Base-by-base conservation (phyloP, 164 flowering plant genomes). In the Brasenia schreberi region DNA sequence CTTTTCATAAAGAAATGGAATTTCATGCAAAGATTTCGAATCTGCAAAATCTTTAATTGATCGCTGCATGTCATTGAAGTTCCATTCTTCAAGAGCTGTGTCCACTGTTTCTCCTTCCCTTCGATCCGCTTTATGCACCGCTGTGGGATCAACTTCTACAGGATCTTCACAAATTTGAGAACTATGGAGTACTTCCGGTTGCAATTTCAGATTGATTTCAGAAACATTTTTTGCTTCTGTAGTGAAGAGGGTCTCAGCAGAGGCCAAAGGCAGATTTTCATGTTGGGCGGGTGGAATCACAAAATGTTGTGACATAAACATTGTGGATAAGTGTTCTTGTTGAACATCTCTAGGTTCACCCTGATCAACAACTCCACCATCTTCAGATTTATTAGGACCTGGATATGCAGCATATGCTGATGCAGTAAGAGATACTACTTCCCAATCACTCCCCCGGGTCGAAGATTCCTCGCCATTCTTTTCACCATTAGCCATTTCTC, bases 391-490 rank as follows among this genome's bases (percentile, higher is more conserved):
- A 62, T 70, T 42, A n/a, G 90, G 86, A 76, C 87, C 82, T 72
- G 97, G 96, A 43, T 93, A 80, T 69, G 96, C 96, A 77, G 93
- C 96, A 81, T 91, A 94, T 16, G 92, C 73, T 69, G 99, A 94
- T 66, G 89, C 93, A 56, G 97, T 91, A 16, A 94, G 96, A 19
- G 93, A 82, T 19, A 94, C 97, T 73, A 94, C 99, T 81, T 94
- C 99, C 99, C 99, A 94, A 43, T 89, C 99, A 78, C 80, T 85
- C 60, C 96, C 95, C 43, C 89, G 89, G 17, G 82, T 59, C 17
- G 73, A n/a, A 63, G 77, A 75, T 66, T 79, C 86, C 80, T 75
- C 80, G 64, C 67, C 77, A 68, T 66, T 79, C 59, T 76, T 74
- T 61, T 69, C 73, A 52, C 76, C 69, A 65, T 82, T 84, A 19